Base-by-base conservation (phyloP, 306 rosid genomes). In the Herpetospermum pedunculosum region DNA sequence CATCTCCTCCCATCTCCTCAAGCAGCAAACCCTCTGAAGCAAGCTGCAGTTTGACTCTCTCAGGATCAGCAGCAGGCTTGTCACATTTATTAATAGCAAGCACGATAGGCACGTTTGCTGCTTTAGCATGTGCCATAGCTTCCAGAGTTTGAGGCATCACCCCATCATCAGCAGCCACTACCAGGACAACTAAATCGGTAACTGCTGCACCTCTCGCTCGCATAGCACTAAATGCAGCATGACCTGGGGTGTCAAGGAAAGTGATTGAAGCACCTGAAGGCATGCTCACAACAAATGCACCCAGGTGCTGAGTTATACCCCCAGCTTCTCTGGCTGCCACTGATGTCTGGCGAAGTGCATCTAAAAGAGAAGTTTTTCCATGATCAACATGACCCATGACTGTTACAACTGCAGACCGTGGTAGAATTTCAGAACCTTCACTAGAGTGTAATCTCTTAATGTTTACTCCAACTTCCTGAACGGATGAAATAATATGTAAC, bases 321-420 rank as follows among this genome's bases (percentile, higher is more conserved):
- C 98, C 97, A 54, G 96, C 98, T 83, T 94, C 98, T 81, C 30
- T 84, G 35, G 96, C 97, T 81, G 97, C 98, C 74, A 94, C 96
- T 53, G 98, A 88, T 21, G 98, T 94, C 83, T 84, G 92, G 52
- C 97, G 97, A 70, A 94, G 76, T 76, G 98, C 89, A 84, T 94
- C 98, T 8, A 94, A 85, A 79, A 94, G 97, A 35, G 97, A 94
- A 72, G 98, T 94, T 86, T 94, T 94, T 43, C 98, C 95, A 74
- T 94, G 98, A 76, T 94, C 98, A 57, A 94, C 98, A 76, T 94
- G 98, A 62, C 98, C 98, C 98, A 94, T 94, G 58, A 94, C 98
- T 12, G 98, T 94, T 34, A 94, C 88, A 81, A 94, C 98, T 25
- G 98, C 84, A 40, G 95, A 85, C 32, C 97, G 89, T 10, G 95